Evolutionary conservation across 352 stramenopile species (phyloP).

Genomic region (Phytophthora kernoviae): DNA sequence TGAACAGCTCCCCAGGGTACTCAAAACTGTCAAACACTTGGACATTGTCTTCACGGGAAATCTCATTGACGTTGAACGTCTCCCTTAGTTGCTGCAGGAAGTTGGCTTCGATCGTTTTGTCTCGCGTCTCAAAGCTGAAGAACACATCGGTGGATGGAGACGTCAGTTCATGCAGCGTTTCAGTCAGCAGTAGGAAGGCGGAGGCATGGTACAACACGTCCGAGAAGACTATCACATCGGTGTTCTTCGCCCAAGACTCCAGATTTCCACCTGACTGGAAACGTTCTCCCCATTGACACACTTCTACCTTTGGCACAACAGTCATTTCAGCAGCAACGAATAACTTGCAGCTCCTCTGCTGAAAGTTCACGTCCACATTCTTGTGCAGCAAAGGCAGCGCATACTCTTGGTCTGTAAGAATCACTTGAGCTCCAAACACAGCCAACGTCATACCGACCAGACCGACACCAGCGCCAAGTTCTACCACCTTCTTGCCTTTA

Average conservation of each 20-base stretch:
- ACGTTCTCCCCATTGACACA: conserved; percentile 47
- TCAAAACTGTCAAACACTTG: conserved; percentile 38
- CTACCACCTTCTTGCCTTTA: conserved; percentile 36
- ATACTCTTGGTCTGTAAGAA: conserved; percentile 58
- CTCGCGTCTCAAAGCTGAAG: conserved; percentile 55
- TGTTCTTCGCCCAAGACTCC: conserved; percentile 26
- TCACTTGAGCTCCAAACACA: conserved; percentile 45
- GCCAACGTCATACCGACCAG: conserved; percentile 57
- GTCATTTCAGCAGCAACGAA: conserved; percentile 2
- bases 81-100: conserved; percentile 40
- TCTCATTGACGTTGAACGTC: conserved; percentile 33
- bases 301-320: conserved; percentile 30
- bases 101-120: conserved; percentile 37
- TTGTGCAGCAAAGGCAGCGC: conserved; percentile 50
- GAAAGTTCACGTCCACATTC: conserved; percentile 56
- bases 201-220: conserved; percentile 56
- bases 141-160: conserved; percentile 34
- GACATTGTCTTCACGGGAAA: conserved; percentile 20
- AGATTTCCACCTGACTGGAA: conserved; percentile 26
- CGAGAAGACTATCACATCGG: conserved; percentile 53
- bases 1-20: conserved; percentile 50
- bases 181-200: conserved; percentile 40
- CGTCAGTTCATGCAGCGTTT: conserved; percentile 38
- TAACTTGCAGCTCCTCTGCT: background rate
- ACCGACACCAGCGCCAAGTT: conserved; percentile 54